Base-by-base conservation (phyloP, 164 flowering plant genomes). In the Vitis rotundifolia region DNA sequence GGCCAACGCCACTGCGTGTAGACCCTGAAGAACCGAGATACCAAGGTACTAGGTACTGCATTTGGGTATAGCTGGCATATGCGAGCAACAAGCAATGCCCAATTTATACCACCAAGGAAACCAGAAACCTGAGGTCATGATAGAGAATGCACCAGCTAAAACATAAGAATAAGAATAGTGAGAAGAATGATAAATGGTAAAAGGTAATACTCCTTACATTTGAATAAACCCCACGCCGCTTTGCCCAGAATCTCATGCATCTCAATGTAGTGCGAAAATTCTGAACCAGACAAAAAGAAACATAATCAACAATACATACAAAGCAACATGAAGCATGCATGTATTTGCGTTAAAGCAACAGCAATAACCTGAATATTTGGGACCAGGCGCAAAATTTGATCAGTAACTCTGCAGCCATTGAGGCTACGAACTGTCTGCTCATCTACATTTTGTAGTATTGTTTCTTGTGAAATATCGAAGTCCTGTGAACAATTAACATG, bases 241-340 rank as follows among this genome's bases (percentile, higher is more conserved):
- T 94, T 59, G 97, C 97, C 98, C 98, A 90, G 74, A 89, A 82
- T 67, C 88, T 86, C 92, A 94, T 82, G 86, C 97, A 90, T 78
- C 97, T 83, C 77, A 92, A 78, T 49, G 96, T 85, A 18, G 97
- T 94, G 14, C 92, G 89, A 67, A 94, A 94, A 76, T 73, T 87
- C 98, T 94, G 82, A 64, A 77, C 15, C 57, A 22, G 75, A 48
- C 52, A 50, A 69, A 74, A 13, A 69, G 52, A 59, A 37, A 73
- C 11, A 68, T 22, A 62, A 51, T 49, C 56, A 78, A 26, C 50
- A 14, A n/a, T 16, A 65, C 15, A 1, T 9, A 22, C 28, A 10
- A 37, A 8, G 51, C 7, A 9, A 11, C 22, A 19, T 47, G 11
- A 59, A n/a, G 6, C 18, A 15, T 48, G 15, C 13, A 3, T 61